These are phyloP conservation scores for Beauveria rudraprayagi DNA, from an alignment of 2,329 filamentous ascomycete species.

Conservation along the genomic window DNA sequence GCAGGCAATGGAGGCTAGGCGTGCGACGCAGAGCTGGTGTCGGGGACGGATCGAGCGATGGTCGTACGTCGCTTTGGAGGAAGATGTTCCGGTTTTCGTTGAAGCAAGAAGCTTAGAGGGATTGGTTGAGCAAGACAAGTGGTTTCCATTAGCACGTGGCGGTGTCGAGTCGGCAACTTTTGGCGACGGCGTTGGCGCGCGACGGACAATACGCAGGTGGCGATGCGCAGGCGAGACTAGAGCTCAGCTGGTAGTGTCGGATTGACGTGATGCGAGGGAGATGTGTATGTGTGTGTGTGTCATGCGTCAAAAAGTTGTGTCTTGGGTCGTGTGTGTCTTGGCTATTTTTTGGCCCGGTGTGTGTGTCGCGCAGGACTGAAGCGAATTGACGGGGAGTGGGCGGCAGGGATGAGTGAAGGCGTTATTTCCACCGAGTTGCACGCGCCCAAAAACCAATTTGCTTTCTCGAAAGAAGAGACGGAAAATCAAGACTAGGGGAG, in stretches of 20 bases:
- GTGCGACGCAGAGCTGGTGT: not conserved
- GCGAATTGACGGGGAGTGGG: not conserved
- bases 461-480: not conserved
- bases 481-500: not conserved
- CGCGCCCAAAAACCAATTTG: not conserved
- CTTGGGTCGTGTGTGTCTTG: conserved; percentile 5
- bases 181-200: not conserved
- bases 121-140: not conserved
- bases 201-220: not conserved
- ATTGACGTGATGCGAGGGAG: not conserved
- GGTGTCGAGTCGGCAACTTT: not conserved
- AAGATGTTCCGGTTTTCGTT: not conserved
- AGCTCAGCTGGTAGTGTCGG: not conserved
- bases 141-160: conserved; percentile 1
- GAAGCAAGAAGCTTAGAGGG: not conserved
- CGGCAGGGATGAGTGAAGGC: not conserved
- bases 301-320: not conserved
- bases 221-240: not conserved
- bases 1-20: not conserved
- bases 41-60: not conserved
- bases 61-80: not conserved
- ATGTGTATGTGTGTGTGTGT: not conserved
- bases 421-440: not conserved
- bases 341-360: not conserved
- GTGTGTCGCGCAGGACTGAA: not conserved